Evolutionary conservation across 495 filamentous ascomycete species (phyloP).

Genomic region (Elasticomyces elasticus): DNA sequence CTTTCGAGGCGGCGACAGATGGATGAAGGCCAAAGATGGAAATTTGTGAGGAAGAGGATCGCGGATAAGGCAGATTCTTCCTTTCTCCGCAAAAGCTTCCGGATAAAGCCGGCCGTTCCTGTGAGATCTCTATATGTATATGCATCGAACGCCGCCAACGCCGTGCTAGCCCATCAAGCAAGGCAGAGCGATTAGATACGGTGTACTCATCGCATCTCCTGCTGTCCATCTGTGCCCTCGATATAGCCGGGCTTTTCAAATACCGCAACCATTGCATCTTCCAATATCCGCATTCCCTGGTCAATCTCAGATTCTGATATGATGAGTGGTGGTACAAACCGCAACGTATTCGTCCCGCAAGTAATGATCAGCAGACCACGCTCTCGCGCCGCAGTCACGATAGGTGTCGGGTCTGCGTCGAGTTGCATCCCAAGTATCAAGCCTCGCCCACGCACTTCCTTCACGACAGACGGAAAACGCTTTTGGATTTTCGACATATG

Average conservation of each 20-base stretch:
- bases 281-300: slow-evolving; percentile 64
- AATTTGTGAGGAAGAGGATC: neutral
- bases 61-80: neutral
- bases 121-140: neutral
- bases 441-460: slow-evolving; percentile 71
- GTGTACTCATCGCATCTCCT: slow-evolving; percentile 23
- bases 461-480: slow-evolving; percentile 61
- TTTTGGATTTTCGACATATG: slow-evolving; percentile 54
- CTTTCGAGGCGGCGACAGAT: neutral
- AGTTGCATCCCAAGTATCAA: slow-evolving; percentile 81
- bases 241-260: slow-evolving; percentile 25
- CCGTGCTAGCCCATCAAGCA: neutral
- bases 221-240: slow-evolving; percentile 26
- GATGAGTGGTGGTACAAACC: slow-evolving; percentile 39
- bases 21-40: too few relatives aligned
- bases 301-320: slow-evolving; percentile 68
- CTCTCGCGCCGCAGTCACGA: slow-evolving; percentile 80
- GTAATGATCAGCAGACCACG: slow-evolving; percentile 84
- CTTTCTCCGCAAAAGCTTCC: too few relatives aligned
- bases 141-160: slow-evolving; percentile 2
- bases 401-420: slow-evolving; percentile 51
- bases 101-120: too few relatives aligned
- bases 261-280: slow-evolving; percentile 58
- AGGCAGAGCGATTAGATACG: neutral
- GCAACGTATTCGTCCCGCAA: slow-evolving; percentile 61